Percentiles rank a stretch among this genome's conserved stretches.
Evolutionary conservation across 164 flowering plant genomes (phyloP).

Genomic region (Vitis amurensis): DNA sequence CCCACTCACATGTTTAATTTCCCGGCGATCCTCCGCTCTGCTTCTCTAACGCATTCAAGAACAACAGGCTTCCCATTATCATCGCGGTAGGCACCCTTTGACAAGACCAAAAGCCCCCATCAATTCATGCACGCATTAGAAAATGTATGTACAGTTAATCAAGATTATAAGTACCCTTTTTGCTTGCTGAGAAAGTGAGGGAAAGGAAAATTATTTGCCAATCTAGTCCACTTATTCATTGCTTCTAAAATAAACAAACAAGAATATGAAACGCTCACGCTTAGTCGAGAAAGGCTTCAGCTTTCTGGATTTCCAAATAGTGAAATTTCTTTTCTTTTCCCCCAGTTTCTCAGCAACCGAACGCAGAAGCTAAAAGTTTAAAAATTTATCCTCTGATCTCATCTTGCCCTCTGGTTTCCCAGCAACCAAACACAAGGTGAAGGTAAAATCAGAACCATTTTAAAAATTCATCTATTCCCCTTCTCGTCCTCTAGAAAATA

Average conservation of each 20-base stretch:
- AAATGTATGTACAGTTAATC: neutral
- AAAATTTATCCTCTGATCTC: neutral
- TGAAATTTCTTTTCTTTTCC: neutral
- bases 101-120: neutral
- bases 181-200: neutral
- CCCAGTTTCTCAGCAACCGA: conserved; percentile 1
- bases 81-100: conserved; percentile 93
- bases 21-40: conserved; percentile 86
- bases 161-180: neutral
- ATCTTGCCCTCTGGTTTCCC: neutral
- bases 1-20: conserved; percentile 68
- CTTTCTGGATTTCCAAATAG: no score
- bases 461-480: no score
- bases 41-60: conserved; percentile 90
- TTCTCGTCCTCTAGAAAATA: no score
- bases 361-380: neutral
- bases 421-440: neutral
- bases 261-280: neutral
- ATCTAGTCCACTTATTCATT: no score
- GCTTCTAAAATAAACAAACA: neutral
- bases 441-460: no score
- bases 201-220: neutral
- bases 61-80: conserved; percentile 96
- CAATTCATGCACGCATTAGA: neutral
- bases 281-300: no score